Percentiles rank a stretch among this genome's conserved stretches.
Evolutionary conservation across 1,284 basidiomycete species (phyloP).

Genomic region (Boletus hoseneyae): DNA sequence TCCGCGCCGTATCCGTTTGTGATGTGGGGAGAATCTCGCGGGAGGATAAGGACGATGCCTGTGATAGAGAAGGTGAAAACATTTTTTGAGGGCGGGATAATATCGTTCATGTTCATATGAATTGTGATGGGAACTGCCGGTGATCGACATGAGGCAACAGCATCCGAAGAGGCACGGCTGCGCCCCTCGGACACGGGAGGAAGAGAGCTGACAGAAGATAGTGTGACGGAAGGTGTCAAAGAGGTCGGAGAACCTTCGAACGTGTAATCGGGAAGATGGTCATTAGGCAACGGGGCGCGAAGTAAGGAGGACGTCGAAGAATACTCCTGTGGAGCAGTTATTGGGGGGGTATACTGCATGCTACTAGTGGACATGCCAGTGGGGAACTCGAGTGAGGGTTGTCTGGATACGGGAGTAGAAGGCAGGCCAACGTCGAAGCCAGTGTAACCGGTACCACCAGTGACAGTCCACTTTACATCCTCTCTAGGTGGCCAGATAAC

Average conservation of each 20-base stretch:
- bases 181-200: constrained; percentile 39
- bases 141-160: constrained; percentile 15
- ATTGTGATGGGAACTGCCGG: constrained; percentile 44
- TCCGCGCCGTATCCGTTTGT: constrained; percentile 28
- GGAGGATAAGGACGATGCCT: constrained; percentile 59
- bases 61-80: constrained; percentile 61
- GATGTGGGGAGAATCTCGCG: constrained; percentile 36
- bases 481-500: constrained; percentile 57
- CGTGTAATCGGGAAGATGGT: constrained; percentile 63
- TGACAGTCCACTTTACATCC: constrained; percentile 55
- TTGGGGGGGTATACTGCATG: constrained; percentile 25
- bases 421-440: constrained; percentile 56
- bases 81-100: constrained; percentile 61
- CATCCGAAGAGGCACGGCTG: constrained; percentile 29
- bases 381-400: constrained; percentile 50
- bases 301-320: constrained; percentile 59
- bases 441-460: constrained; percentile 62
- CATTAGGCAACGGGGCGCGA: constrained; percentile 64
- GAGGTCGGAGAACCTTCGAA: constrained; percentile 59
- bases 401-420: constrained; percentile 36
- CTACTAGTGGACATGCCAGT: constrained; percentile 19
- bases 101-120: constrained; percentile 75
- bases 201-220: constrained; percentile 58
- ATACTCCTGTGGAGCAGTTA: constrained; percentile 39
- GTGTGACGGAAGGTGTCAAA: constrained; percentile 46